Evolutionary conservation across 345 rosid species (phyloP).

Genomic region (Laguncularia racemosa): DNA sequence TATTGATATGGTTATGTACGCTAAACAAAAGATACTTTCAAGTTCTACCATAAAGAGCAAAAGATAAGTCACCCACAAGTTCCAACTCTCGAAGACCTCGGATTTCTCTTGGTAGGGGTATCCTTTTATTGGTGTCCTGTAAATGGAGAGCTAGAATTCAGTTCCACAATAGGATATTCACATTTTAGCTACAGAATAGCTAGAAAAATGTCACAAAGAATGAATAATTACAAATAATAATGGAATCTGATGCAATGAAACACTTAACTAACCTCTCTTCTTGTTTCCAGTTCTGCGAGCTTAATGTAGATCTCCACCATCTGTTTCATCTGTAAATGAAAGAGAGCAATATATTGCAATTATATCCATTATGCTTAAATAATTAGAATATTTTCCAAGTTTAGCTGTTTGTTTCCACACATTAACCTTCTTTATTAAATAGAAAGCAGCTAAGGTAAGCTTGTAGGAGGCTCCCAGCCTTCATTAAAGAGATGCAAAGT

Average conservation of each 20-base stretch:
- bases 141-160: conserved; percentile 13
- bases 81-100: conserved; percentile 74
- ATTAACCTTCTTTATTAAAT: too few relatives aligned
- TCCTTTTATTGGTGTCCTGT: conserved; percentile 69
- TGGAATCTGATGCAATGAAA: not conserved
- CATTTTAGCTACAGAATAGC: too few relatives aligned
- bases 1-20: too few relatives aligned
- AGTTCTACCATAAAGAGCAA: not conserved
- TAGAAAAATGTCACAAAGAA: too few relatives aligned
- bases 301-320: conserved; percentile 94
- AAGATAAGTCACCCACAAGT: conserved; percentile 49
- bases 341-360: not conserved
- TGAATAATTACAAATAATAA: too few relatives aligned
- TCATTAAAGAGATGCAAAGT: too few relatives aligned
- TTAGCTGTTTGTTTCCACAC: too few relatives aligned
- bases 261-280: conserved; percentile 67
- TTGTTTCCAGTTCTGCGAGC: conserved; percentile 93
- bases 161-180: conserved; percentile 1
- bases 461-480: not conserved
- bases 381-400: too few relatives aligned
- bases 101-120: conserved; percentile 78
- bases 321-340: conserved; percentile 65
- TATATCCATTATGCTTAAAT: too few relatives aligned
- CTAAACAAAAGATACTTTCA: too few relatives aligned
- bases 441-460: too few relatives aligned